Evolutionary conservation across 2,329 filamentous ascomycete species (phyloP), one percentile per base, ranked within the genome.

Genomic region (Venturia carpophila): DNA sequence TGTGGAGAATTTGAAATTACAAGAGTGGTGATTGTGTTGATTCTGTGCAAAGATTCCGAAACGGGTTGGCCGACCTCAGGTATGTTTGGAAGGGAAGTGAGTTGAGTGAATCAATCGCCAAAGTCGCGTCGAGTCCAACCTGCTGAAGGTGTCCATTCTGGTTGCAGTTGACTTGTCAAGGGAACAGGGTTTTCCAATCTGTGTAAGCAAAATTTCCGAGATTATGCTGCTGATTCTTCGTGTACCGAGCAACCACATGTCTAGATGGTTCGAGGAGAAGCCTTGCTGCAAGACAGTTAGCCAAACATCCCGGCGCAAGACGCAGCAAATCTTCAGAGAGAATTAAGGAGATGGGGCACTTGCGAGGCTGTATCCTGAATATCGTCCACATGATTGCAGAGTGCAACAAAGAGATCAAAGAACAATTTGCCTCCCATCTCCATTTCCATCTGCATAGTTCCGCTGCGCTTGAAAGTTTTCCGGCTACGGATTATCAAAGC

Each of bases 391-490:
- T 96, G 92, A 80, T 96, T 97, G 83, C 91, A 96, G 88, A 97
- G 90, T 73, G 92, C 92, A 75, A 97, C 92, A 78, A 97, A 97
- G 78, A 97, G 83, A 83, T 97, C 92, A 81, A 97, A 97, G 84
- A 94, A 97, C 80, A 97, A 84, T 83, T 92, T 92, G 79, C 83
- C 92, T 77, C 92, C 92, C 78, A 87, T 87, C 82, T 96, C 91
- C 92, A 97, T 97, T 82, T 97, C 92, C 81, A 90, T 88, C 84
- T 97, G 92, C 92, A 97, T 96, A 78, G 92, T 97, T 79, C 92
- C 92, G 82, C 92, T 96, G 79, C 90, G 87, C 88, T 96, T 97
- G 79, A 97, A 97, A 74, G 91, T 96, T 83, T 92, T 92, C 78
- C 93, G 91, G 84, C 90, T 93, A 82, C 92, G 89, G 82, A 97